Evolutionary conservation across 2,329 filamentous ascomycete genomes (phyloP).

Genomic region (Aspergillus tamarii): DNA sequence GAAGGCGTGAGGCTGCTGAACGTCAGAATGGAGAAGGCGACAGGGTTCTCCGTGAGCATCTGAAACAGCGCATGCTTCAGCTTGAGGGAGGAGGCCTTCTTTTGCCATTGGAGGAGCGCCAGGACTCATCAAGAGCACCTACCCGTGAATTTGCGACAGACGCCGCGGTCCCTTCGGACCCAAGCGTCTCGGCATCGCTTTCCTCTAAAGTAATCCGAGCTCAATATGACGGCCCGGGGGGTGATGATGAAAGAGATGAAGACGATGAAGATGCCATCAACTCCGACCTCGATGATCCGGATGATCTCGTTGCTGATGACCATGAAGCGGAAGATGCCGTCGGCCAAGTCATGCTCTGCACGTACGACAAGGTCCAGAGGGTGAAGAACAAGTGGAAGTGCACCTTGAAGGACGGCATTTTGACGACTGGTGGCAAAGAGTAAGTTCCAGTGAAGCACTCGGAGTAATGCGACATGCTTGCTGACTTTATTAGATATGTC

Average conservation of each 20-base stretch:
- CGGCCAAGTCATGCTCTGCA: constrained; percentile 94
- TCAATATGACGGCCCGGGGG: constrained; percentile 62
- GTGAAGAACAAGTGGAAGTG: constrained; percentile 99
- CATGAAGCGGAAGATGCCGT: constrained; percentile 84
- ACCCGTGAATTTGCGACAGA: constrained; percentile 38
- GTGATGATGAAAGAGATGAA: constrained; percentile 59
- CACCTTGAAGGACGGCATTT: constrained; percentile 91
- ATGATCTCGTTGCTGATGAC: constrained; percentile 81
- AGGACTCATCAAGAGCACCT: constrained; percentile 37
- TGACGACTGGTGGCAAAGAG: constrained; percentile 92
- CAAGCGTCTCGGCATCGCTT: background rate
- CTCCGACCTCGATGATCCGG: constrained; percentile 93
- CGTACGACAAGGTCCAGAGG: constrained; percentile 98
- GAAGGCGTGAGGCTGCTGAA: constrained; percentile 44
- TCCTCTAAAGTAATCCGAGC: constrained; percentile 31
- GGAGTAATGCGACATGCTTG: background rate
- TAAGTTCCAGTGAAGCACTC: constrained; percentile 45
- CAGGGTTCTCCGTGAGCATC: constrained; percentile 45
- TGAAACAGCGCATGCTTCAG: constrained; percentile 45
- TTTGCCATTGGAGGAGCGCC: constrained; percentile 45
- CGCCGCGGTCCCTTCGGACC: constrained; percentile 10
- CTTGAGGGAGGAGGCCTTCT: constrained; percentile 52
- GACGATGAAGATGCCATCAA: constrained; percentile 96
- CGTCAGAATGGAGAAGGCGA: constrained; percentile 41
- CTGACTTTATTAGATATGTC: constrained; percentile 66